These are phyloP conservation scores for Brettanomyces bruxellensis DNA, from an alignment of 805 yeast genomes.

Conservation along the genomic window DNA sequence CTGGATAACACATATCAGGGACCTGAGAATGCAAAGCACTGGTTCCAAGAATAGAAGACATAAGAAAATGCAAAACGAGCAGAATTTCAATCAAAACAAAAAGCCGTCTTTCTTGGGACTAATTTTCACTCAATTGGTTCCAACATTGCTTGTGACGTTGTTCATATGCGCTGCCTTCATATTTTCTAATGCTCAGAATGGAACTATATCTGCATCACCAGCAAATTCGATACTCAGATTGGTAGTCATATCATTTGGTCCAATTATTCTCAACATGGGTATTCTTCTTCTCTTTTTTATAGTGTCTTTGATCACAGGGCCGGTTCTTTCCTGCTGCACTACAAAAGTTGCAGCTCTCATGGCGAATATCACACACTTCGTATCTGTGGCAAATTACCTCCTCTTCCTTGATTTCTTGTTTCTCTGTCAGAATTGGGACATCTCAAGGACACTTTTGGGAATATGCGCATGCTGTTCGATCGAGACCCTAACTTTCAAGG, in stretches of 20 bases:
- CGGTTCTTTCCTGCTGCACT: slow-evolving; percentile 35
- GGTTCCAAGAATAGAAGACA: slow-evolving; percentile 43
- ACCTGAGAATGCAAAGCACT: slow-evolving; percentile 43
- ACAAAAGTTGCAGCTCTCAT: slow-evolving; percentile 39
- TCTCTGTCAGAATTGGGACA: slow-evolving; percentile 59
- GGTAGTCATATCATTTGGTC: slow-evolving; percentile 34
- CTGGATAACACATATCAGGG: slow-evolving; percentile 42
- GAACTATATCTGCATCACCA: slow-evolving; percentile 24
- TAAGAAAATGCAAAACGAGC: slow-evolving; percentile 29
- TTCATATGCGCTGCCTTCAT: slow-evolving; percentile 38
- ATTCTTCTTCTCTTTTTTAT: slow-evolving; percentile 32
- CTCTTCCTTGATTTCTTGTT: slow-evolving; percentile 54
- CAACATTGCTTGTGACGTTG: slow-evolving; percentile 27
- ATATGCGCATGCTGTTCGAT: slow-evolving; percentile 44
- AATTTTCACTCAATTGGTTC: slow-evolving; percentile 31
- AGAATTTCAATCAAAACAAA: slow-evolving; percentile 32
- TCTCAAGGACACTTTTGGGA: slow-evolving; percentile 52
- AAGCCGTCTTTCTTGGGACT: slow-evolving; percentile 35
- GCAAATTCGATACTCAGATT: slow-evolving; percentile 36
- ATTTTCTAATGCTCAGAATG: slow-evolving; percentile 48
- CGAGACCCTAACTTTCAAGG: slow-evolving; percentile 50
- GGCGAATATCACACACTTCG: slow-evolving; percentile 47
- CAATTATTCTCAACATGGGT: slow-evolving; percentile 35
- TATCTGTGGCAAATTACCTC: slow-evolving; percentile 45
- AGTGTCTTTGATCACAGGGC: slow-evolving; percentile 41